A percentile compares a stretch with the other conserved stretches of the same genome.
Evolutionary conservation across 192 early-diverging fungal species (phyloP).

Genomic region (Podila clonocystis): DNA sequence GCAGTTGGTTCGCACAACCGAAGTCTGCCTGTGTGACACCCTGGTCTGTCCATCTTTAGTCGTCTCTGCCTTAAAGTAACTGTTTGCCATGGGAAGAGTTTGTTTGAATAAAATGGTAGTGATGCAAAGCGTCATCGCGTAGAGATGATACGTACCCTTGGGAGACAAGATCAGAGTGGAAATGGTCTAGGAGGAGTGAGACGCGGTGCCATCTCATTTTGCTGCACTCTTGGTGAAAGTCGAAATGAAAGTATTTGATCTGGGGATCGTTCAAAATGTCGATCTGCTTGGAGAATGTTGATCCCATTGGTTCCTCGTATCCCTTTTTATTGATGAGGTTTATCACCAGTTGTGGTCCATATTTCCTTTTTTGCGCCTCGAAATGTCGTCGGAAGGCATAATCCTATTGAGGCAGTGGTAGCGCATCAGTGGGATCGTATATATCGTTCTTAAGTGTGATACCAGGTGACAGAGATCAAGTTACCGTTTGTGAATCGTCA

Average conservation of each 20-base stretch:
- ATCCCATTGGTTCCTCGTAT: conserved; percentile 88
- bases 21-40: conserved; percentile 67
- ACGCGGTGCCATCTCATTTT: conserved; percentile 96
- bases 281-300: conserved; percentile 82
- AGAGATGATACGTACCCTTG: conserved; percentile 51
- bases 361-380: conserved; percentile 70
- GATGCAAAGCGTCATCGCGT: not conserved
- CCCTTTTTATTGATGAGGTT: conserved; percentile 97
- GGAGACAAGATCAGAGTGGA: conserved; percentile 68
- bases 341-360: conserved; percentile 86
- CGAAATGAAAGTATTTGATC: conserved; percentile 90
- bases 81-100: conserved; percentile 22
- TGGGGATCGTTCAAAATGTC: conserved; percentile 66
- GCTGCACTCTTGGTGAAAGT: conserved; percentile 97
- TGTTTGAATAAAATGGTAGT: not conserved
- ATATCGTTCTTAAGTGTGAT: not conserved
- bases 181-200: conserved; percentile 82
- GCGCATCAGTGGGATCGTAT: not conserved
- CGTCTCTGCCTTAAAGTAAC: conserved; percentile 65
- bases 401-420: conserved; percentile 52
- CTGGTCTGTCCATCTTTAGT: conserved; percentile 18
- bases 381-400: conserved; percentile 78
- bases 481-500: conserved; percentile 71
- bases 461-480: not conserved
- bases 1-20: conserved; percentile 95